These are phyloP conservation scores for Ascochyta fabae DNA, from an alignment of 2,329 filamentous ascomycete species.

Conservation along the genomic window DNA sequence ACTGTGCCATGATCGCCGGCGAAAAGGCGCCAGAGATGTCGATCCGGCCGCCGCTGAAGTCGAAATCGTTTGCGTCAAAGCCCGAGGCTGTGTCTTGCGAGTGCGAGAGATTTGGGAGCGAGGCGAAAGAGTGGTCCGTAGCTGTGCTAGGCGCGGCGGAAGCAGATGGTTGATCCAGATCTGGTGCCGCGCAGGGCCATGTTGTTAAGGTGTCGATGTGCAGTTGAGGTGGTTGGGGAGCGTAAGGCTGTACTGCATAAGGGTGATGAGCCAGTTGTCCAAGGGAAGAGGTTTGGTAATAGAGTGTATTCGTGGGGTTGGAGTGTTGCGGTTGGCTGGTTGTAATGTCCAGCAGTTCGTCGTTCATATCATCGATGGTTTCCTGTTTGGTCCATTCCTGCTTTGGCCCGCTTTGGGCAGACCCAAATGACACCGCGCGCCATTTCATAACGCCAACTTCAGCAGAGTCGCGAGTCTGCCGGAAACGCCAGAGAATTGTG, in stretches of 20 bases:
- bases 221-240: conserved; percentile 29
- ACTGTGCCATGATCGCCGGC: conserved; percentile 34
- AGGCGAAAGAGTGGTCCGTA: conserved; percentile 39
- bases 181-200: conserved; percentile 26
- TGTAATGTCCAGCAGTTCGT: conserved; percentile 2
- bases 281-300: conserved; percentile 20
- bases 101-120: conserved; percentile 30
- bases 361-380: conserved; percentile 16
- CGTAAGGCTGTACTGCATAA: conserved; percentile 23
- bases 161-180: conserved; percentile 32
- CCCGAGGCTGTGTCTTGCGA: conserved; percentile 26
- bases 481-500: conserved; percentile 50
- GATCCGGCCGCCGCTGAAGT: conserved; percentile 51
- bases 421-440: conserved; percentile 40
- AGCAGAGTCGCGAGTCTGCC: conserved; percentile 34
- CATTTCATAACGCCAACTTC: conserved; percentile 44
- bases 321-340: neutral
- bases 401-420: conserved; percentile 4
- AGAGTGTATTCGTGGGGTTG: conserved; percentile 14
- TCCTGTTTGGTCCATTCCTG: conserved; percentile 27
- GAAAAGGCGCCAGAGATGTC: conserved; percentile 48
- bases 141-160: conserved; percentile 28
- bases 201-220: conserved; percentile 34
- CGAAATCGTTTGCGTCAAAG: conserved; percentile 45
- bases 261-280: conserved; percentile 21